phyloP scores from a whole-genome alignment of 805 yeast species.

The Pichia membranifaciens region DNA sequence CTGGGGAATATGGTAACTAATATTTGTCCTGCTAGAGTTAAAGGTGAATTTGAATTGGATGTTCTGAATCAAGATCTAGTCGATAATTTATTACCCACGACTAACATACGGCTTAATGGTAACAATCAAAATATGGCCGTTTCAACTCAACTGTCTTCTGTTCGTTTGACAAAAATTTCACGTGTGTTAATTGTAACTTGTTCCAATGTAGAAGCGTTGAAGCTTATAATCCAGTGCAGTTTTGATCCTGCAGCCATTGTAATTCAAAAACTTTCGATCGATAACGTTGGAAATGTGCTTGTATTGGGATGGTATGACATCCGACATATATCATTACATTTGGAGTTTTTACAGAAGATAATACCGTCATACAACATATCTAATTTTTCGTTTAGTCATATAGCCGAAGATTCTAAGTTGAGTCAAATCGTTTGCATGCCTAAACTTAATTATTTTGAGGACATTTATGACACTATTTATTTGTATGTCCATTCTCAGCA shows the following conservation, averaged over 20 bases:
- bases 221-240: neutral
- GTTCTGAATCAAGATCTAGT: no score
- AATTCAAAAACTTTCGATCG: neutral
- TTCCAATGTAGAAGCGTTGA: neutral
- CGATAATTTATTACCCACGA: no score
- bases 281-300: constrained; percentile 7
- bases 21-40: no score
- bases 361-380: constrained; percentile 3
- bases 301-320: constrained; percentile 30
- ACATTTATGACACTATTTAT: constrained; percentile 21
- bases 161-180: constrained; percentile 1
- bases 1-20: no score
- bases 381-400: constrained; percentile 10
- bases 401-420: constrained; percentile 11
- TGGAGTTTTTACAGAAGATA: constrained; percentile 16
- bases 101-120: no score
- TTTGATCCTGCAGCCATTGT: constrained; percentile 9
- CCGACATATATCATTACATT: constrained; percentile 18
- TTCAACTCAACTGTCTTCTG: no score
- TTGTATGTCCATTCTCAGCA: neutral
- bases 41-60: no score
- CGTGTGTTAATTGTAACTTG: constrained; percentile 11
- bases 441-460: constrained; percentile 22
- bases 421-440: constrained; percentile 1
- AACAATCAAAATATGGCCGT: no score